Conservation (phyloP, 2,329 filamentous ascomycete genomes). For the Gnomoniopsis smithogilvyi region DNA sequence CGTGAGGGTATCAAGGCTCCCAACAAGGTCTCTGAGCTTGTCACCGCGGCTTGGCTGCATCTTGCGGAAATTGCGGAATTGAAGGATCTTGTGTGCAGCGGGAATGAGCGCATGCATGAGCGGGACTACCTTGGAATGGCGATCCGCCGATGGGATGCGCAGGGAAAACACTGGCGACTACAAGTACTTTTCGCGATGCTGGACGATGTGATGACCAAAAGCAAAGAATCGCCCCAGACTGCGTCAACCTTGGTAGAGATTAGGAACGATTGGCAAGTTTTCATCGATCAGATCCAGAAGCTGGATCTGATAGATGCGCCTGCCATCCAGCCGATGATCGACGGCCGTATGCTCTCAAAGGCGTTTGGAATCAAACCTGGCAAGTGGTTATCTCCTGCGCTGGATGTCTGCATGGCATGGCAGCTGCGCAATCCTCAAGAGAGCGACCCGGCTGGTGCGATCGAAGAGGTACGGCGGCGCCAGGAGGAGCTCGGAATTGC, state of each 20-base stretch:
- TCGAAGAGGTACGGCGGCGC: slow-evolving; percentile 55
- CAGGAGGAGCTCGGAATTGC: slow-evolving; percentile 50
- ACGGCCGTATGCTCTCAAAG: slow-evolving; percentile 70
- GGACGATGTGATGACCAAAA: slow-evolving; percentile 52
- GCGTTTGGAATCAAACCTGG: slow-evolving; percentile 69
- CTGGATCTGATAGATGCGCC: slow-evolving; percentile 57
- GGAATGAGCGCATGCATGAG: slow-evolving; percentile 42
- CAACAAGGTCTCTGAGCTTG: slow-evolving; percentile 69
- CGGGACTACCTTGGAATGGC: slow-evolving; percentile 71
- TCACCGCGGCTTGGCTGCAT: slow-evolving; percentile 63
- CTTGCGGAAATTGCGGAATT: slow-evolving; percentile 58
- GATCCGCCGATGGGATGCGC: slow-evolving; percentile 67
- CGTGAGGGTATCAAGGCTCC: slow-evolving; percentile 76
- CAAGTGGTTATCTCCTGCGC: slow-evolving; percentile 77
- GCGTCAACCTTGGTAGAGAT: slow-evolving; percentile 23
- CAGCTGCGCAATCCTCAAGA: slow-evolving; percentile 75
- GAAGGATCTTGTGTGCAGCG: slow-evolving; percentile 52
- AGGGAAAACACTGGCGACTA: slow-evolving; percentile 62
- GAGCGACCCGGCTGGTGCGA: slow-evolving; percentile 54
- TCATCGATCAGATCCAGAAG: slow-evolving; percentile 52
- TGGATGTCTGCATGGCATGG: slow-evolving; percentile 82
- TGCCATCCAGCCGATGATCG: slow-evolving; percentile 61
- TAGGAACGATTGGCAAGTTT: slow-evolving; percentile 48
- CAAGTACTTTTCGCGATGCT: slow-evolving; percentile 68
- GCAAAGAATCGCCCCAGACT: slow-evolving; percentile 12